These are phyloP conservation scores for Penicillium silybi DNA, from an alignment of 495 filamentous ascomycete species.

Conservation along the genomic window DNA sequence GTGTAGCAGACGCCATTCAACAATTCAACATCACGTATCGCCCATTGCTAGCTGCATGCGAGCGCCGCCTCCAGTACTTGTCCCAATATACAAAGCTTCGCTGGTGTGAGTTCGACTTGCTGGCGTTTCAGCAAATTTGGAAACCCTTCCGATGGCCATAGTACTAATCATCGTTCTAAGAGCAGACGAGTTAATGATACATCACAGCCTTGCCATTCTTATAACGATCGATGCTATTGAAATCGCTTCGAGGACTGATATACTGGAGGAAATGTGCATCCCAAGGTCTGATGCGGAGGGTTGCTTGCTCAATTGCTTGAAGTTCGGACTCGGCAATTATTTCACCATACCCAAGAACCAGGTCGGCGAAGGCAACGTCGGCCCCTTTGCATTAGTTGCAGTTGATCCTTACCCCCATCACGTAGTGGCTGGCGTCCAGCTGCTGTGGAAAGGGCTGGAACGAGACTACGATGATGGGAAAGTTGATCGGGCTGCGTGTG, in stretches of 20 bases:
- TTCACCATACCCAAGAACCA: slow-evolving; percentile 6
- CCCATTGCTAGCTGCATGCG: slow-evolving; percentile 10
- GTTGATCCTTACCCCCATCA: slow-evolving; percentile 20
- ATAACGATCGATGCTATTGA: slow-evolving; percentile 16
- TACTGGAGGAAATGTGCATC: slow-evolving; percentile 12
- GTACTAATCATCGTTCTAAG: background rate
- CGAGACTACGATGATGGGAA: slow-evolving; percentile 9
- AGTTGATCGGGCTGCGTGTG: slow-evolving; percentile 6
- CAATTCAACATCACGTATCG: slow-evolving; percentile 16
- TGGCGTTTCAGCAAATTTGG: background rate
- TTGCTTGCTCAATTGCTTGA: slow-evolving; percentile 13
- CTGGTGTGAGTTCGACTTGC: slow-evolving; percentile 10
- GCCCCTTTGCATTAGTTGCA: slow-evolving; percentile 9
- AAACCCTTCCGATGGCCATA: background rate
- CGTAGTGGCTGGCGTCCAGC: slow-evolving; percentile 15
- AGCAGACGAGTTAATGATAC: slow-evolving; percentile 15
- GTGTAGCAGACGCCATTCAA: slow-evolving; percentile 11
- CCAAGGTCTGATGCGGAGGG: slow-evolving; percentile 14
- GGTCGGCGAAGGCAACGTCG: background rate
- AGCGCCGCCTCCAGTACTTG: slow-evolving; percentile 16
- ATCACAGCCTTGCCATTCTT: slow-evolving; percentile 15
- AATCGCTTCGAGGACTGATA: slow-evolving; percentile 11
- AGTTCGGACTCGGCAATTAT: slow-evolving; percentile 17
- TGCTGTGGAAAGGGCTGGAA: slow-evolving; percentile 17
- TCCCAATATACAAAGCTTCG: slow-evolving; percentile 15